Conservation (phyloP, 176 grass and related monocot species). For the Oryza longistaminata region DNA sequence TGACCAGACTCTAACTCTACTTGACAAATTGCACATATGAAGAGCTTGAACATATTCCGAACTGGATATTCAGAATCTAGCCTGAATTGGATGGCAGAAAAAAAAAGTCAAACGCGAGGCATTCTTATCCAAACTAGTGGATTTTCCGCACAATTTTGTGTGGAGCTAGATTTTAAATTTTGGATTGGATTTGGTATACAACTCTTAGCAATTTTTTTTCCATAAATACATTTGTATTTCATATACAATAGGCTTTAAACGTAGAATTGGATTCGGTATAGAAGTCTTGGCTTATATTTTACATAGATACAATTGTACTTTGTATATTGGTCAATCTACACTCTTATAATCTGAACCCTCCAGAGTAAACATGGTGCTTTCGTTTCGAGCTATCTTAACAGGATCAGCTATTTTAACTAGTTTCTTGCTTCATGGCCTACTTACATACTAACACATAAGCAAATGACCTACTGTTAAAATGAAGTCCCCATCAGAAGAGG, state of each 20-base stretch:
- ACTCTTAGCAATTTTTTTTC: too few species aligned
- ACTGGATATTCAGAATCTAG: slow-evolving; percentile 80
- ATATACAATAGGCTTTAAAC: too few species aligned
- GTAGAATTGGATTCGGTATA: too few species aligned
- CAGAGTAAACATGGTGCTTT: too few species aligned
- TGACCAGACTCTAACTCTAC: slow-evolving; percentile 68
- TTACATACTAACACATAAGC: background rate
- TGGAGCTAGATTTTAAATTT: too few species aligned
- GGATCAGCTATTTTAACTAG: background rate
- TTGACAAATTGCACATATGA: slow-evolving; percentile 93
- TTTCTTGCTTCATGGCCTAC: slow-evolving; percentile 3
- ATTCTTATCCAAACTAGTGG: slow-evolving; percentile 10
- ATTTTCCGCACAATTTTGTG: too few species aligned
- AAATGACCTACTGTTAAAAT: background rate
- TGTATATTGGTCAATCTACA: too few species aligned
- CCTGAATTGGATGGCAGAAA: slow-evolving; percentile 49
- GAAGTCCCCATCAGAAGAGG: background rate
- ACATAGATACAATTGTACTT: too few species aligned
- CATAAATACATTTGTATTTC: too few species aligned
- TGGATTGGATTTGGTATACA: too few species aligned
- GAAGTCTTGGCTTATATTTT: too few species aligned
- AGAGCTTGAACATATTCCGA: slow-evolving; percentile 94
- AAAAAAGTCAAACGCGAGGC: slow-evolving; percentile 18
- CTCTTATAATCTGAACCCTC: too few species aligned
- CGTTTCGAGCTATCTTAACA: background rate